Evolutionary conservation across 2,329 filamentous ascomycete genomes (phyloP), one percentile per base, ranked within the genome.

Genomic region (Epicoccum sorghinum): DNA sequence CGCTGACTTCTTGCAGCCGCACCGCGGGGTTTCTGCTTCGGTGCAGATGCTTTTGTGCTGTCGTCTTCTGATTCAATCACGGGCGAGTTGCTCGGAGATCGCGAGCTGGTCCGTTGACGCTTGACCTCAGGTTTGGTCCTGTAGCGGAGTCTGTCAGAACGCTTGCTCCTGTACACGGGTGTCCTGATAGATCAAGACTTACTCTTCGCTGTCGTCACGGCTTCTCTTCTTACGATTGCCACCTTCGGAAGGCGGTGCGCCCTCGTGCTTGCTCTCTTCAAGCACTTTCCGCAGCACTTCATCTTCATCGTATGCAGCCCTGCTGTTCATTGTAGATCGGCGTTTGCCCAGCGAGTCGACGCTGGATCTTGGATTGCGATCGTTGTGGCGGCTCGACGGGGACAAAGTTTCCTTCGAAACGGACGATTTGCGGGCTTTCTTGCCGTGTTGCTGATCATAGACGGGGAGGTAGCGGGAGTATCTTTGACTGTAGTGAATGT

Each of bases 251-350:
- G 73, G 70, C 30, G 81, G 79, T 10, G 82, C 80, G 9, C 83
- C 86, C 38, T 96, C 91, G 69, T 90, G 88, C 77, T 93, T 97
- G 79, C 95, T 99, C 58, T 96, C 93, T 74, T 98, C 93, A 65
- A 99, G 92, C 27, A 93, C 95, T 62, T 90, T 86, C 49, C 92
- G 86, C 35, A 99, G 76, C 67, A 93, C 88, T 72, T 96, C 91
- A 65, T 96, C 93, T 75, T 99, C 95, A 61, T 98, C 93, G 66
- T 98, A 98, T 22, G 92, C 93, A 37, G 93, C 93, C 58, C 93
- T 87, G 73, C 95, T 99, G 71, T 98, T 96, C 91, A 98, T 97
- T 6, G 95, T 99, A 18, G 92, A 96, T 25, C 95, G 86, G 55
- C 95, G 86, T 74, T 97, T 98, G 33, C 88, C 86, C 47, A 85